Percentiles rank a stretch among this genome's conserved stretches.
These are phyloP conservation scores for Curvularia hawaiiensis DNA, from an alignment of 2,329 filamentous ascomycete species.

Conservation along the genomic window DNA sequence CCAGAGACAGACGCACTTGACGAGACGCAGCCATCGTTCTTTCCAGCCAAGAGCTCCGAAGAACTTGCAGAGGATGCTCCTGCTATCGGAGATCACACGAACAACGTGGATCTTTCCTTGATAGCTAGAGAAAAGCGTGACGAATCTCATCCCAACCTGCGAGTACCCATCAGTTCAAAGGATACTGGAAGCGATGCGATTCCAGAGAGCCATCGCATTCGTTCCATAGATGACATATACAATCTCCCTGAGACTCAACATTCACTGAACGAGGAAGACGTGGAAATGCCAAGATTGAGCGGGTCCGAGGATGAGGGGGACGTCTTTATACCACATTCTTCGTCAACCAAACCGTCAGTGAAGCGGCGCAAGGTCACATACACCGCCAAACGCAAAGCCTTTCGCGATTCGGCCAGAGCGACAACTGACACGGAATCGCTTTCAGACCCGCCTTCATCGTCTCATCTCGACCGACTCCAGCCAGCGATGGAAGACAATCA, in stretches of 20 bases:
- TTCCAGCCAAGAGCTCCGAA: conserved; percentile 12
- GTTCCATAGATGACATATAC: conserved; percentile 45
- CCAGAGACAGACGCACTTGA: conserved; percentile 44
- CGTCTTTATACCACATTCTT: conserved; percentile 29
- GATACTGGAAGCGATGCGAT: conserved; percentile 24
- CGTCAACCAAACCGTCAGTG: conserved; percentile 28
- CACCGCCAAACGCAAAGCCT: conserved; percentile 26
- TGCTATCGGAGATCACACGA: conserved; percentile 16
- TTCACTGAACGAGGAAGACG: conserved; percentile 37
- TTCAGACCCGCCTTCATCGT: conserved; percentile 18
- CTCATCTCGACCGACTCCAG: conserved; percentile 24
- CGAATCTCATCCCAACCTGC: conserved; percentile 25
- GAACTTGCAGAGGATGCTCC: background rate
- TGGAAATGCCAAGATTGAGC: conserved; percentile 43
- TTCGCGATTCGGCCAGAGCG: conserved; percentile 24
- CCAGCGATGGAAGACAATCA: conserved; percentile 27
- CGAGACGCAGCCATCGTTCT: conserved; percentile 40
- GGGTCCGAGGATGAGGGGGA: conserved; percentile 37
- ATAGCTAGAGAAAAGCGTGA: conserved; percentile 50
- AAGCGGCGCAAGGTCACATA: conserved; percentile 43
- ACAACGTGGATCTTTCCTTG: conserved; percentile 30
- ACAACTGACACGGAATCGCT: conserved; percentile 17
- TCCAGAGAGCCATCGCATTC: conserved; percentile 18
- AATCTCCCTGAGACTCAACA: conserved; percentile 43
- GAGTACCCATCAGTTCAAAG: conserved; percentile 18